These are phyloP conservation scores for Paecilomyces fulvus DNA, from an alignment of 2,329 filamentous ascomycete genomes.

Conservation along the genomic window DNA sequence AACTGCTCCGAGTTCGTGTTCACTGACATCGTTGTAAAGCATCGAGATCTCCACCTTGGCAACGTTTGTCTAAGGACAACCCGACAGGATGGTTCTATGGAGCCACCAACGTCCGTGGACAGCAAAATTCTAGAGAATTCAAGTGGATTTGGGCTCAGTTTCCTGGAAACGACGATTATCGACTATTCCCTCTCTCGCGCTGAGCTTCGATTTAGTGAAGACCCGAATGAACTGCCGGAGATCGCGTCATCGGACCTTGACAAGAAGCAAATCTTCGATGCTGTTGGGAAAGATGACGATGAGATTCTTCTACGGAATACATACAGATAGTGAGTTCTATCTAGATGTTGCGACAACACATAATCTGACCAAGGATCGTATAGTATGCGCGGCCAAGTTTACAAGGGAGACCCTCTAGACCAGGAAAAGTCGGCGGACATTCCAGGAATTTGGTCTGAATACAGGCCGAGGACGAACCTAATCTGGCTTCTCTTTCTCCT, in stretches of 20 bases:
- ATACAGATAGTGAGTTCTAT: slow-evolving; percentile 30
- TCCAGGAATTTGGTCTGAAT: slow-evolving; percentile 44
- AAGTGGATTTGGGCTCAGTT: slow-evolving; percentile 44
- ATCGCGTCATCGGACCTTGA: slow-evolving; percentile 35
- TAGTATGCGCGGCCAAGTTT: slow-evolving; percentile 35
- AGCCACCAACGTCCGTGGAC: slow-evolving; percentile 23
- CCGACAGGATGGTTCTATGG: slow-evolving; percentile 20
- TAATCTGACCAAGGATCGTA: slow-evolving; percentile 1
- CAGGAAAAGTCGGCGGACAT: slow-evolving; percentile 25
- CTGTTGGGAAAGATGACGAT: slow-evolving; percentile 33
- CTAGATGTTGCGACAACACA: neutral
- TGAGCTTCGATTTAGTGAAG: slow-evolving; percentile 30
- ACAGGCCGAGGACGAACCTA: slow-evolving; percentile 53
- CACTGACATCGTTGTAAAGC: slow-evolving; percentile 25
- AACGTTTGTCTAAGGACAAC: slow-evolving; percentile 52
- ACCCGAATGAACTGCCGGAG: slow-evolving; percentile 16
- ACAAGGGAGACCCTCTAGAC: slow-evolving; percentile 36
- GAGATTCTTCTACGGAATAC: slow-evolving; percentile 33
- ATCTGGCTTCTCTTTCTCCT: slow-evolving; percentile 57
- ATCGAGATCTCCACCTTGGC: slow-evolving; percentile 58
- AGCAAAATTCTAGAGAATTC: slow-evolving; percentile 21
- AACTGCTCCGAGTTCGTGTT: neutral
- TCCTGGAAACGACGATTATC: slow-evolving; percentile 55
- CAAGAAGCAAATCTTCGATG: slow-evolving; percentile 35
- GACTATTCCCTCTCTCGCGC: slow-evolving; percentile 62